These are phyloP conservation scores for Penicillium nordicum DNA, from an alignment of 2,329 filamentous ascomycete species.

Conservation along the genomic window DNA sequence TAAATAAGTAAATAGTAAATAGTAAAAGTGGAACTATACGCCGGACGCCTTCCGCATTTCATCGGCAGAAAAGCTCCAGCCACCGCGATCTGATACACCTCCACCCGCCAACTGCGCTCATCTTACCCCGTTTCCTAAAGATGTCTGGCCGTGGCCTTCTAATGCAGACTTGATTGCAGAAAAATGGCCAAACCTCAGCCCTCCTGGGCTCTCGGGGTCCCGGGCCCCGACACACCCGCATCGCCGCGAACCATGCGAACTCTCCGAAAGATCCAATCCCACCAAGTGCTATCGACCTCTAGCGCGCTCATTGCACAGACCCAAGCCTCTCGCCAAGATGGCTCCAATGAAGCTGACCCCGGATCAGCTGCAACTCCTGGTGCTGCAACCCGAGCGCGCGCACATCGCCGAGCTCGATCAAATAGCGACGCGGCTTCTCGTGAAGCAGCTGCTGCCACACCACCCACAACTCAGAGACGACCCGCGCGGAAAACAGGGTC, in stretches of 20 bases:
- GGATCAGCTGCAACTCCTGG: conserved; percentile 27
- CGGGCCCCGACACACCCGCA: conserved; percentile 38
- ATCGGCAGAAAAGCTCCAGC: conserved; percentile 28
- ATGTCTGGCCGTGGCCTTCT: conserved; percentile 6
- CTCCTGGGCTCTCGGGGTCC: conserved; percentile 25
- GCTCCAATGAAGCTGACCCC: conserved; percentile 16
- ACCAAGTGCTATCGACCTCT: conserved; percentile 62
- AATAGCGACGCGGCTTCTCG: conserved; percentile 66
- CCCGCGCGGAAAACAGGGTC: conserved; percentile 45
- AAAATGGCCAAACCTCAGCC: conserved; percentile 23
- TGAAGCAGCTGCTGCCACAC: conserved; percentile 23
- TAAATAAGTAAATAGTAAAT: background rate
- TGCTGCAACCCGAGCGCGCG: conserved; percentile 25
- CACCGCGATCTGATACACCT: conserved; percentile 13
- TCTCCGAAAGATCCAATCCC: conserved; percentile 71
- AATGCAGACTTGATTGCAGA: conserved; percentile 11
- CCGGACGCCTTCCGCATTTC: conserved; percentile 18
- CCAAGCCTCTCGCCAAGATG: conserved; percentile 22
- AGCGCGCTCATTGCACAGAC: conserved; percentile 61
- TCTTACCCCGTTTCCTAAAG: background rate
- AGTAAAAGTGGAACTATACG: conserved; percentile 1
- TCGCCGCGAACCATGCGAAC: conserved; percentile 65
- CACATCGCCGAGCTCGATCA: conserved; percentile 58
- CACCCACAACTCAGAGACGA: conserved; percentile 29
- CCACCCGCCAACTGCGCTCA: background rate